Conservation (phyloP, 257 asterid species). For the Oldenlandia corymbosa region DNA sequence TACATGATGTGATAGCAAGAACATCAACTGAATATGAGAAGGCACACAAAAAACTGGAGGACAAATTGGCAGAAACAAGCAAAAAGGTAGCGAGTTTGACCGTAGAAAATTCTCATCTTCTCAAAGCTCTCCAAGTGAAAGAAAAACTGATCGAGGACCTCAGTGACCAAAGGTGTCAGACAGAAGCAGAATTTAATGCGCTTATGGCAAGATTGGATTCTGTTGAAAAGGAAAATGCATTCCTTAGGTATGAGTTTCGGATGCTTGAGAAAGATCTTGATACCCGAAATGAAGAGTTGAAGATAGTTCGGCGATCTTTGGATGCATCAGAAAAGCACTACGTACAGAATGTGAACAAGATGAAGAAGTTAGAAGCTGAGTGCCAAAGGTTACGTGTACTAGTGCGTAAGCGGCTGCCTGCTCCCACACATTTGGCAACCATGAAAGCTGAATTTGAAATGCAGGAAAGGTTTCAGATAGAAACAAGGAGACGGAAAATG, state of each 20-base stretch:
- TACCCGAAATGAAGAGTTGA: conserved; percentile 53
- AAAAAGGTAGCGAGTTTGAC: conserved; percentile 40
- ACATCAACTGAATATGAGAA: conserved; percentile 42
- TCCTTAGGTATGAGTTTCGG: conserved; percentile 60
- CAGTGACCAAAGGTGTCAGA: conserved; percentile 31
- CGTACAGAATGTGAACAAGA: conserved; percentile 50
- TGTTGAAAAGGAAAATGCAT: conserved; percentile 73
- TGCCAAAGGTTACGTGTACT: conserved; percentile 69
- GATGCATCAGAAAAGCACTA: conserved; percentile 48
- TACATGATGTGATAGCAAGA: conserved; percentile 36
- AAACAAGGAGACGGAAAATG: conserved; percentile 31
- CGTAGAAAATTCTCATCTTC: conserved; percentile 58
- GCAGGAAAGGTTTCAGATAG: conserved; percentile 30
- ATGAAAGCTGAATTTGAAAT: conserved; percentile 37
- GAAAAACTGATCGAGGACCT: conserved; percentile 58
- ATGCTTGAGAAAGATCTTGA: conserved; percentile 65
- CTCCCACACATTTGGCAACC: conserved; percentile 25
- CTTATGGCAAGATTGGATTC: conserved; percentile 63
- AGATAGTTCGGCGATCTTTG: conserved; percentile 33
- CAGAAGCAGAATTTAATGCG: conserved; percentile 57
- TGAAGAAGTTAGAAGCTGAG: conserved; percentile 74
- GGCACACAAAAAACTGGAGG: conserved; percentile 42
- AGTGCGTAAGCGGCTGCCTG: conserved; percentile 52
- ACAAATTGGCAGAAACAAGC: conserved; percentile 38
- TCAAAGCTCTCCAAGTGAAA: conserved; percentile 48